Conservation (phyloP, 306 rosid genomes). For the Dalbergia cultrata region DNA sequence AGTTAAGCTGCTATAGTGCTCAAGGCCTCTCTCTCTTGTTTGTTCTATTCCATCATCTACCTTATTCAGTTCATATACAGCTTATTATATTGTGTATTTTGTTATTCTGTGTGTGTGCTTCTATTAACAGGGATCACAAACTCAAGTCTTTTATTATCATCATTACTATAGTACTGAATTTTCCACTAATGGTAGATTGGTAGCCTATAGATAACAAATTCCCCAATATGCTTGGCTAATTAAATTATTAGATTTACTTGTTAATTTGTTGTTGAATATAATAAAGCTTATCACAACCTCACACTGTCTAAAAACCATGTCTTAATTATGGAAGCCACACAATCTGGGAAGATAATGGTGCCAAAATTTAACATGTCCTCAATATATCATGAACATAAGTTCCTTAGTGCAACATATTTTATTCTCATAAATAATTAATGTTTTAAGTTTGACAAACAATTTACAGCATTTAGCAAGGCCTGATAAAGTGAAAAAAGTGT, state of each 20-base stretch:
- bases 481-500: constrained; percentile 1
- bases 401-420: constrained; percentile 13
- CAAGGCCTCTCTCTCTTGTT: no score
- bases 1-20: no score
- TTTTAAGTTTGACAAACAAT: constrained; percentile 23
- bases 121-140: not conserved
- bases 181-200: not conserved
- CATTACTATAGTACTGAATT: not conserved
- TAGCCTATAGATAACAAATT: not conserved
- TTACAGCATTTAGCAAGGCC: constrained; percentile 10
- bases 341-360: not conserved
- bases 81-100: no score
- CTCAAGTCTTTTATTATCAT: not conserved
- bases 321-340: not conserved
- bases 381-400: not conserved
- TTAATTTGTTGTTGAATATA: not conserved
- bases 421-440: not conserved
- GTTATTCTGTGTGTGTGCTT: no score
- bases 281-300: not conserved
- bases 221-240: not conserved
- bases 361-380: constrained; percentile 2
- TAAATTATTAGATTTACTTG: constrained; percentile 4
- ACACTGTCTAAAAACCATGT: not conserved
- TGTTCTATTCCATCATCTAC: no score
- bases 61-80: no score